Base-by-base conservation (phyloP, 106 monocot genomes). In the Chionographis japonica region DNA sequence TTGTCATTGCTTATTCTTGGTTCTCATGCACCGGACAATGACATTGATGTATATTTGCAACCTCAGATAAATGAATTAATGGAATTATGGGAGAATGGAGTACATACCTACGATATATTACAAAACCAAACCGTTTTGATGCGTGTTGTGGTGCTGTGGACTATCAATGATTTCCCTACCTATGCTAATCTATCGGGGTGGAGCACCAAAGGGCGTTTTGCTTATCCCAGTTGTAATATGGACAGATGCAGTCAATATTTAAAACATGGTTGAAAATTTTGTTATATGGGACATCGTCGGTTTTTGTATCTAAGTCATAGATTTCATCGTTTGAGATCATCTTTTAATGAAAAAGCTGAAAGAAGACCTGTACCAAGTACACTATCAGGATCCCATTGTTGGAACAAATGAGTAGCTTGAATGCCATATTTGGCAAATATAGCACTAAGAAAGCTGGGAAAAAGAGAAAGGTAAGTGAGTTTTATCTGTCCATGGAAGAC, bases 1-100 rank as follows among this genome's bases (percentile, higher is more conserved):
- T 9, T 72, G 15, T 38, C 61, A n/a, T 12, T 72, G 16, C 15
- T 72, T 39, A 72, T 72, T 39, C 52, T 14, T 37, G 62, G 39
- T 12, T 37, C 53, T 4, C 40, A 16, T 11, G 3, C 9, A 7
- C 65, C 18, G 0, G 50, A 12, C 7, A 59, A 60, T 11, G 53
- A 66, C 2, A 59, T 66, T 38, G 65, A 78, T 64, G 56, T 78
- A 2, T 71, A 51, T 51, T 38, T 78, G 13, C n/a, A 38, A 14
- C 71, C 77, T 4, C 59, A 71, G 12, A 52, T 77, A 3, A 37
- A 71, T 36, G 58, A 77, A 20, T 40, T 71, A 35, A 10, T 52
- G n/a, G 0, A 43, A 0, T 38, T 70, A n/a, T 77, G 69, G 70
- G n/a, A 42, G 9, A 19, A 14, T 56, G 77, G 66, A 49, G 57